Conservation (phyloP, 345 rosid genomes). For the Noccaea caerulescens region DNA sequence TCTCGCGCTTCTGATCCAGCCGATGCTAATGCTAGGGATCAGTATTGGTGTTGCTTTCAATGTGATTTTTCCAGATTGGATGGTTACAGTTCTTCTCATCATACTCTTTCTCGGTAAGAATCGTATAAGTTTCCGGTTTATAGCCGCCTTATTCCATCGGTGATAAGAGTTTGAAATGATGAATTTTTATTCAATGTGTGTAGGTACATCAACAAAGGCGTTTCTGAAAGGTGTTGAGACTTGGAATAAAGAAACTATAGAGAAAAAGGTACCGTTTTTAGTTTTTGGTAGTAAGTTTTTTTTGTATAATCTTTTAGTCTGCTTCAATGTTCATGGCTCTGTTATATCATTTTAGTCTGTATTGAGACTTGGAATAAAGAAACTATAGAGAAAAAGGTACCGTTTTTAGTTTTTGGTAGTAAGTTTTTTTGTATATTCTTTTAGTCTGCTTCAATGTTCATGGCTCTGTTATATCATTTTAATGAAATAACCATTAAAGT, state of each 20-base stretch:
- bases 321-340: no score
- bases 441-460: no score
- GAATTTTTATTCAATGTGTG: slow-evolving; percentile 23
- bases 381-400: slow-evolving; percentile 66
- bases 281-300: not conserved
- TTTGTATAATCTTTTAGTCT: no score
- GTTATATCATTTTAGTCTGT: no score
- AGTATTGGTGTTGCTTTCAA: slow-evolving; percentile 80
- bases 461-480: no score
- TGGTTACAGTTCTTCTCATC: slow-evolving; percentile 82
- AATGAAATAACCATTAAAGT: not conserved
- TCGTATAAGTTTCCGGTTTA: not conserved
- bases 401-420: not conserved
- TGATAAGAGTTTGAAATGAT: not conserved
- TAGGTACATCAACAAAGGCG: slow-evolving; percentile 86
- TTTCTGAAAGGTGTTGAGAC: slow-evolving; percentile 82
- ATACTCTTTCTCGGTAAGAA: slow-evolving; percentile 72
- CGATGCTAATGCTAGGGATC: slow-evolving; percentile 86
- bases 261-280: slow-evolving; percentile 53
- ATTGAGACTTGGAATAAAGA: slow-evolving; percentile 88
- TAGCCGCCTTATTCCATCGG: not conserved
- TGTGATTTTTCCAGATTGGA: slow-evolving; percentile 80
- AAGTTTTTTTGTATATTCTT: no score
- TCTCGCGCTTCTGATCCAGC: slow-evolving; percentile 79
- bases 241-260: slow-evolving; percentile 79